phyloP scores from a whole-genome alignment of 805 yeast genomes.

The Candida pseudoglaebosa region DNA sequence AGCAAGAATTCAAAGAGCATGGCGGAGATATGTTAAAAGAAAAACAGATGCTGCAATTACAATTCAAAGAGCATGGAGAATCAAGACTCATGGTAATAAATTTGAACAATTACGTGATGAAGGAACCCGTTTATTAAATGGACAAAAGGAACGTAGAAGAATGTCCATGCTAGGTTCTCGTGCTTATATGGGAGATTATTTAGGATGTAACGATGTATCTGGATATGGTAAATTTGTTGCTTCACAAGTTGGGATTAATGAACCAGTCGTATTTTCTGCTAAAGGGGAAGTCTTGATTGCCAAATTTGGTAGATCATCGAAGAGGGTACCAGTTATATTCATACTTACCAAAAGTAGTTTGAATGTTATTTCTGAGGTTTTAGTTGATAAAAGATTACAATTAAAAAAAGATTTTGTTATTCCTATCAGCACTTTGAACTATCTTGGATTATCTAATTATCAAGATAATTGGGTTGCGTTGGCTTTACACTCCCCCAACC shows the following conservation, averaged over 20 bases:
- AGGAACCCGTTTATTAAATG: constrained; percentile 67
- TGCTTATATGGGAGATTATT: constrained; percentile 90
- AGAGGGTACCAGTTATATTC: constrained; percentile 67
- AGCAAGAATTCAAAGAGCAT: constrained; percentile 93
- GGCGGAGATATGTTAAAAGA: constrained; percentile 78
- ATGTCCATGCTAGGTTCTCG: constrained; percentile 84
- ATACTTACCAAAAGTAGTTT: constrained; percentile 61
- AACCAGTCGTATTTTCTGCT: constrained; percentile 68
- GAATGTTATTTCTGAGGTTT: constrained; percentile 68
- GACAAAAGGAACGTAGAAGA: constrained; percentile 84
- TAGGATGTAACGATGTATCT: constrained; percentile 69
- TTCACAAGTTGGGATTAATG: constrained; percentile 65
- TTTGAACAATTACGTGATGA: constrained; percentile 81
- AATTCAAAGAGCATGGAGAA: constrained; percentile 81
- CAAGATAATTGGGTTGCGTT: constrained; percentile 94
- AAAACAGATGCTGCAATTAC: constrained; percentile 82
- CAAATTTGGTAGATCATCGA: constrained; percentile 91
- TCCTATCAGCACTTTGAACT: constrained; percentile 54
- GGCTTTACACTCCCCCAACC: constrained; percentile 44
- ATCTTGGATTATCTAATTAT: constrained; percentile 63
- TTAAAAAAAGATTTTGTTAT: constrained; percentile 63
- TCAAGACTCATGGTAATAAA: constrained; percentile 73
- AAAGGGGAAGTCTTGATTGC: constrained; percentile 78
- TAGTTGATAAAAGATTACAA: constrained; percentile 53
- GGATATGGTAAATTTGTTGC: constrained; percentile 75